Conservation (phyloP, 2,329 filamentous ascomycete species). For the Berkeleyomyces rouxiae region DNA sequence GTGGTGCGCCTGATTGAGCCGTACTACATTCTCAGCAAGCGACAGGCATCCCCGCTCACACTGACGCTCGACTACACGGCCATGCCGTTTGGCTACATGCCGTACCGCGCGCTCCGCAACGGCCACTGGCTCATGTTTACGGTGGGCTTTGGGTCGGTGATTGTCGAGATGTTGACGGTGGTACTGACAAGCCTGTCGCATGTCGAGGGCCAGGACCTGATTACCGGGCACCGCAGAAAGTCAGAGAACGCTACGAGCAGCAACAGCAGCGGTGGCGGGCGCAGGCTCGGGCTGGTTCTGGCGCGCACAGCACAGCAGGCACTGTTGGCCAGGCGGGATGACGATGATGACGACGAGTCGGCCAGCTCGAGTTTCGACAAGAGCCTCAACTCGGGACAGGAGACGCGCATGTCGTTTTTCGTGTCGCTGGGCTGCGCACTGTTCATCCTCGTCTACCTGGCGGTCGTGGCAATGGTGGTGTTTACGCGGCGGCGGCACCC, state of each 20-base stretch:
- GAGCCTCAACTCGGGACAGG: slow-evolving; percentile 34
- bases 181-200: slow-evolving; percentile 48
- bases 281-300: background rate
- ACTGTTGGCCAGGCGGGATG: background rate
- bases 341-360: background rate
- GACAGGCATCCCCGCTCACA: slow-evolving; percentile 47
- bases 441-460: slow-evolving; percentile 50
- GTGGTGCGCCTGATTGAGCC: slow-evolving; percentile 59
- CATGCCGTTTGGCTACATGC: slow-evolving; percentile 50
- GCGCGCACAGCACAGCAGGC: background rate
- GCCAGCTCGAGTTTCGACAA: slow-evolving; percentile 14
- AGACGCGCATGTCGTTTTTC: slow-evolving; percentile 49
- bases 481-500: slow-evolving; percentile 47
- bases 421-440: slow-evolving; percentile 44
- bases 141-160: slow-evolving; percentile 52
- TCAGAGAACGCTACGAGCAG: background rate
- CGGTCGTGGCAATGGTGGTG: slow-evolving; percentile 39
- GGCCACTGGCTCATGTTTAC: slow-evolving; percentile 48
- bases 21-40: slow-evolving; percentile 50
- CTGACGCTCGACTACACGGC: slow-evolving; percentile 59
- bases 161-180: slow-evolving; percentile 58
- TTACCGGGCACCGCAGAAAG: slow-evolving; percentile 26
- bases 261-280: too few species aligned
- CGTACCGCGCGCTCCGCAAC: slow-evolving; percentile 44
- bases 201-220: slow-evolving; percentile 39